A percentile compares a stretch with the other conserved stretches of the same genome.
Conservation (phyloP, 1,284 basidiomycete genomes). For the Tylopilus sp. region DNA sequence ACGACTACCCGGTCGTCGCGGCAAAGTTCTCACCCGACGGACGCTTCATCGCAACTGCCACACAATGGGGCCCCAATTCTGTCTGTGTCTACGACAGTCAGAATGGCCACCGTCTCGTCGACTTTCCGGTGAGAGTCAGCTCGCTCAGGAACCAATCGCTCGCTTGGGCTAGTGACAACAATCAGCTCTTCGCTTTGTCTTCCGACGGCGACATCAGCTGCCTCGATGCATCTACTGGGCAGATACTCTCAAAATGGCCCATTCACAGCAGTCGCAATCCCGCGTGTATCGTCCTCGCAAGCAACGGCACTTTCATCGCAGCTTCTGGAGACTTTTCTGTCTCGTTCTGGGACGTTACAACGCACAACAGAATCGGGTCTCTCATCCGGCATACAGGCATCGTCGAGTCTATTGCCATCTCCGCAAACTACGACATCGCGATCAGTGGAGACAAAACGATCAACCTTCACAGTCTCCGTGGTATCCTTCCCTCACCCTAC, state of each 20-base stretch:
- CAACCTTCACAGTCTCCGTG: not conserved
- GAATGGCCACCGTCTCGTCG: too few relatives aligned
- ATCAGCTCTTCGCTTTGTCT: not conserved
- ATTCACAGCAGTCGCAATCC: not conserved
- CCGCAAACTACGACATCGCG: not conserved
- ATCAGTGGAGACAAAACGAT: not conserved
- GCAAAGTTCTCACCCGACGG: slow-evolving; percentile 1
- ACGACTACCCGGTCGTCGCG: not conserved
- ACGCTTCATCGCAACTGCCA: not conserved
- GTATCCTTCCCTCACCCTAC: not conserved
- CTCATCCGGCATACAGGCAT: not conserved
- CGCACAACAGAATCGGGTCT: not conserved
- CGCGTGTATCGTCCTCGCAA: not conserved
- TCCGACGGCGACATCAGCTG: too few relatives aligned
- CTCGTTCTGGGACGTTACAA: slow-evolving; percentile 5
- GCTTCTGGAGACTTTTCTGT: not conserved
- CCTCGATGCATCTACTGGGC: not conserved
- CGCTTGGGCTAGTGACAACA: not conserved
- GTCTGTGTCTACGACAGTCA: too few relatives aligned
- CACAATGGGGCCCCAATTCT: not conserved
- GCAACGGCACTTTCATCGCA: not conserved
- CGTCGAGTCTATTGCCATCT: not conserved
- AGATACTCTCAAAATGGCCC: not conserved
- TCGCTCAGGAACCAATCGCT: not conserved
- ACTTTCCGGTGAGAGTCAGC: too few relatives aligned